Percentiles rank a stretch among this genome's conserved stretches.
Evolutionary conservation across 352 stramenopile genomes (phyloP).

Genomic region (Phytopythium sindhum): DNA sequence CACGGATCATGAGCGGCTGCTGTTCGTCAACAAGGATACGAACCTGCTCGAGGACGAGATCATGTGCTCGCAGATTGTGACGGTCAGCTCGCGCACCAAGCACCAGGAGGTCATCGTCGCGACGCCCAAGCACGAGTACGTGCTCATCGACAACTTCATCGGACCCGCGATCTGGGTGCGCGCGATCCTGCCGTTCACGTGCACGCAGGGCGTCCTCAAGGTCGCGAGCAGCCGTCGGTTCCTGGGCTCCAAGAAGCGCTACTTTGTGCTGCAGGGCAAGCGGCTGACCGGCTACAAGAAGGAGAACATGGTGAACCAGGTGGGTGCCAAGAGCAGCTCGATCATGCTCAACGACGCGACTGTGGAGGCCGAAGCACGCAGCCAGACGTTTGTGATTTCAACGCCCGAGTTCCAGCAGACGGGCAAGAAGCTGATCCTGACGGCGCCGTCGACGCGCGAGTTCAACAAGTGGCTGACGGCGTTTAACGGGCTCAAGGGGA

Average conservation of each 20-base stretch:
- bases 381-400: slow-evolving; percentile 73
- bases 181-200: slow-evolving; percentile 83
- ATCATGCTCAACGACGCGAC: slow-evolving; percentile 60
- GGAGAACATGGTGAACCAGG: slow-evolving; percentile 66
- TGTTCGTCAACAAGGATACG: slow-evolving; percentile 87
- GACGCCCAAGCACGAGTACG: slow-evolving; percentile 72
- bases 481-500: slow-evolving; percentile 43
- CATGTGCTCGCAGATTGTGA: slow-evolving; percentile 86
- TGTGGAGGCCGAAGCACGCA: slow-evolving; percentile 61
- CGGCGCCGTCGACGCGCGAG: slow-evolving; percentile 64
- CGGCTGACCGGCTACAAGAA: slow-evolving; percentile 72
- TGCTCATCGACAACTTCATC: slow-evolving; percentile 85
- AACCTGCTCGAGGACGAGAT: slow-evolving; percentile 89
- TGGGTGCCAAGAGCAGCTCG: slow-evolving; percentile 68
- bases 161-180: slow-evolving; percentile 80
- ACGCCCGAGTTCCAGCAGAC: slow-evolving; percentile 68
- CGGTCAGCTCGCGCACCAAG: slow-evolving; percentile 79
- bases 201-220: slow-evolving; percentile 79
- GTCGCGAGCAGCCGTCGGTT: slow-evolving; percentile 74
- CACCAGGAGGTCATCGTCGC: slow-evolving; percentile 70
- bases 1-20: slow-evolving; percentile 78
- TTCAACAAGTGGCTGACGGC: slow-evolving; percentile 85
- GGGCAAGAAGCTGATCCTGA: slow-evolving; percentile 80
- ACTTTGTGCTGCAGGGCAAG: slow-evolving; percentile 71
- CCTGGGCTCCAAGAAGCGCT: slow-evolving; percentile 83